Evolutionary conservation across 371 early-diverging fungal species (phyloP).

Genomic region (Mucor racemosus): DNA sequence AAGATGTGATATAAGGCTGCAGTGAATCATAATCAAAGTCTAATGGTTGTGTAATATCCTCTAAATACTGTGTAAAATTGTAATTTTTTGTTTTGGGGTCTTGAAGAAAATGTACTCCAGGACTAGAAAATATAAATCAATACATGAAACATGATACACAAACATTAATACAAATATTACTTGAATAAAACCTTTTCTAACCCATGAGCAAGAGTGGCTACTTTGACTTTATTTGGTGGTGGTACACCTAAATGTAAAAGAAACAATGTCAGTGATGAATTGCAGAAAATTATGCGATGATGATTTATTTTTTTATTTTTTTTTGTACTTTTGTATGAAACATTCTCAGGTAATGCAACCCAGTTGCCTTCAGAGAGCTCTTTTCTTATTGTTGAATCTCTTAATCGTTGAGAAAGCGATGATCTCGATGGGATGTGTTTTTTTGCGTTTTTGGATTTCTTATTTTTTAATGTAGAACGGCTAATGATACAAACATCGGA

Average conservation of each 20-base stretch:
- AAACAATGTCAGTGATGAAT: background rate
- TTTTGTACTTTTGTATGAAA: background rate
- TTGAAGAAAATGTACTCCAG: slow-evolving; percentile 85
- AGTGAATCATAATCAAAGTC: slow-evolving; percentile 83
- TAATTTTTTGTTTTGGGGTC: slow-evolving; percentile 79
- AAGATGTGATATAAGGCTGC: slow-evolving; percentile 80
- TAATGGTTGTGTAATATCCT: slow-evolving; percentile 75
- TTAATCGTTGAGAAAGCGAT: slow-evolving; percentile 1
- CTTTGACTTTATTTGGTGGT: slow-evolving; percentile 24
- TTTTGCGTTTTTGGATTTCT: background rate
- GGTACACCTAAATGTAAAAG: slow-evolving; percentile 18
- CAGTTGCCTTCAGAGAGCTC: background rate
- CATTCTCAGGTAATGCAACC: background rate
- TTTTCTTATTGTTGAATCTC: background rate
- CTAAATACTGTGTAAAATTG: slow-evolving; percentile 82
- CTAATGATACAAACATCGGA: background rate
- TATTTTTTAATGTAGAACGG: background rate
- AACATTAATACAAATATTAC: slow-evolving; percentile 38
- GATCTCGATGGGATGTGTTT: background rate
- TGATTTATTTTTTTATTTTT: too few relatives aligned
- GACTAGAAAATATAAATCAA: slow-evolving; percentile 46
- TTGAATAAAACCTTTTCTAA: slow-evolving; percentile 84
- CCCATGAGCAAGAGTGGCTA: slow-evolving; percentile 73
- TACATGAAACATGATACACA: background rate
- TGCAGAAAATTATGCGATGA: background rate